Evolutionary conservation across 306 rosid genomes (phyloP).

Genomic region (Castanopsis chinensis): DNA sequence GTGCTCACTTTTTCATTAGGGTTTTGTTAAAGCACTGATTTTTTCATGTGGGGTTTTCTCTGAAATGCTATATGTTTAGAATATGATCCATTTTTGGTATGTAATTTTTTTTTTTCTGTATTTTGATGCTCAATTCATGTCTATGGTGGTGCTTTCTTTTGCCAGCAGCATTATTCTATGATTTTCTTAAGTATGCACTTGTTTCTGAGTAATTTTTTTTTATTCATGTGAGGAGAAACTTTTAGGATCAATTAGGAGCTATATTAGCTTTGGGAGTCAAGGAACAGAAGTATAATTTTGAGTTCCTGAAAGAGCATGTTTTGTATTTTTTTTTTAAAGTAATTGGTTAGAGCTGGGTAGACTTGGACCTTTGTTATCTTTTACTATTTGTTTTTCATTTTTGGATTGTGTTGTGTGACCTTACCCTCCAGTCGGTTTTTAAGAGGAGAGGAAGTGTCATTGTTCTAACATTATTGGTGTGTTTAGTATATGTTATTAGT

Average conservation of each 20-base stretch:
- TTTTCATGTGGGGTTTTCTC: slow-evolving; percentile 3
- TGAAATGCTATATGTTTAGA: background rate
- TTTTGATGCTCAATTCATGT: slow-evolving; percentile 14
- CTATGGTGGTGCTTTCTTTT: slow-evolving; percentile 1
- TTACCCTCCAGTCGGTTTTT: too few species aligned
- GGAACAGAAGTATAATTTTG: background rate
- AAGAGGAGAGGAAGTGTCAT: too few species aligned
- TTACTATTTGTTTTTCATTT: background rate
- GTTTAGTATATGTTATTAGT: background rate
- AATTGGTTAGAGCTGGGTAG: background rate
- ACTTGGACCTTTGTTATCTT: background rate
- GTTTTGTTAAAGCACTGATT: slow-evolving; percentile 25
- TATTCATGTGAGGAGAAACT: background rate
- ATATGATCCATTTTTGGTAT: background rate
- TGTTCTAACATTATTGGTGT: too few species aligned
- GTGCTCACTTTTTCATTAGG: slow-evolving; percentile 26
- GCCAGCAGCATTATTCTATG: background rate
- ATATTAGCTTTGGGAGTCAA: background rate
- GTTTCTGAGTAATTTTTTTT: background rate
- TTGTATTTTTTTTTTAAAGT: background rate
- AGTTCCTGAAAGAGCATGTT: background rate
- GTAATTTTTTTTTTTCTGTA: background rate
- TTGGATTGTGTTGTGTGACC: background rate
- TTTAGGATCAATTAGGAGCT: background rate
- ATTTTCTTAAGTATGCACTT: background rate